Base-by-base conservation (phyloP, 768 basidiomycete genomes). In the Termitomyces sp. region DNA sequence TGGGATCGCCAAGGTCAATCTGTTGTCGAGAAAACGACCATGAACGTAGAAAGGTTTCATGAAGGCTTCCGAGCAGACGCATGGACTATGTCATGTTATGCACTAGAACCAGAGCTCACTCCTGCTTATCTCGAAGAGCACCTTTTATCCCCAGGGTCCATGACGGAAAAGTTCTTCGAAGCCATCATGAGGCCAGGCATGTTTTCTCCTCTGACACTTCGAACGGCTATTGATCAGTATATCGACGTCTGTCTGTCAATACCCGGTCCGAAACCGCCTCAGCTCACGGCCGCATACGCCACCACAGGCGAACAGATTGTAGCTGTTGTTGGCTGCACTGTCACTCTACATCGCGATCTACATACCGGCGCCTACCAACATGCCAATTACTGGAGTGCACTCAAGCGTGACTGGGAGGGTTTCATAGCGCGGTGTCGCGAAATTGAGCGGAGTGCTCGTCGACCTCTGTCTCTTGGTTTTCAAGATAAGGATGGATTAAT, bases 371-470 rank as follows among this genome's bases (percentile, higher is more conserved):
- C 87, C 38, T 78, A 84, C 47, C 85, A 88, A 61, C 79, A 92
- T 66, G 83, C 84, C 46, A 86, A 85, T 45, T 94, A 92, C 67
- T 88, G 91, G 85, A 88, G 83, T 63, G 85, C 88, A 0, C 71
- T 97, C 64, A 94, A 92, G 69, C 76, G 90, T 47, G 94, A 98
- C 64, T 98, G 96, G 95, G 90, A 98, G 66, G 94, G 95, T 3
- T 95, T 98, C 65, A 85, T 95, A 60, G 89, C 94, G 8, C 82
- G 92, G 56, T 94, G 92, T 66, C 83, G 90, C 54, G 92, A 94
- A 62, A 78, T 94, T n/a, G 95, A 97, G 72, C 86, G 90, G 44
- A 85, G 84, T 60, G 89, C 88, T 35, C 82, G 90, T 45, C 88
- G 89, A 84, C 92, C 92, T 2, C 79, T 93, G 28, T 79, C 79